Conservation (phyloP, 768 basidiomycete species). For the Xanthoconium purpureum region DNA sequence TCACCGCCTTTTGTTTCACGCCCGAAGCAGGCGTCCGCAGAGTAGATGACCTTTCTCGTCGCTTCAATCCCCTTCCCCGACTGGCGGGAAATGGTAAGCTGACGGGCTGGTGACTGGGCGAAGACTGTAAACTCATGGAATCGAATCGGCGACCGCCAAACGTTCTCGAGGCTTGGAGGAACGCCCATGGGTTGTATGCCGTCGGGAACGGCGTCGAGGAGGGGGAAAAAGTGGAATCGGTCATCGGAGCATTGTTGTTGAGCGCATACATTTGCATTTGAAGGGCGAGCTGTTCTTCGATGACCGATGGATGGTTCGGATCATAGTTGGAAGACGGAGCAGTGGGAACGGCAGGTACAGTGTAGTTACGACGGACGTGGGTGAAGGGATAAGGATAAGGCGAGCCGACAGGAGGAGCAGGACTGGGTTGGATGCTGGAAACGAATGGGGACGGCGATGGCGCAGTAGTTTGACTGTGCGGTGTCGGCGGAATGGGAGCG, state of each 20-base stretch:
- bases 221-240: slow-evolving; percentile 76
- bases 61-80: slow-evolving; percentile 44
- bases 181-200: slow-evolving; percentile 72
- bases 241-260: slow-evolving; percentile 58
- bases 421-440: slow-evolving; percentile 51
- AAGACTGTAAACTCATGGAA: slow-evolving; percentile 55
- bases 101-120: slow-evolving; percentile 34
- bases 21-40: slow-evolving; percentile 25
- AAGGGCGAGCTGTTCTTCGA: slow-evolving; percentile 67
- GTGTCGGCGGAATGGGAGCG: slow-evolving; percentile 78
- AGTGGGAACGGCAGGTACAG: slow-evolving; percentile 39
- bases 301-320: slow-evolving; percentile 44
- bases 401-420: slow-evolving; percentile 60
- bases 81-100: slow-evolving; percentile 49
- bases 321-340: slow-evolving; percentile 41
- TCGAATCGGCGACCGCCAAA: slow-evolving; percentile 44
- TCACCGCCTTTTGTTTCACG: slow-evolving; percentile 36
- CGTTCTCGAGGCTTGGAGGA: slow-evolving; percentile 53
- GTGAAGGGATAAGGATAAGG: slow-evolving; percentile 79
- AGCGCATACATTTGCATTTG: slow-evolving; percentile 81
- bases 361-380: slow-evolving; percentile 60
- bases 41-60: slow-evolving; percentile 40
- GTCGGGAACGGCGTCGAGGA: slow-evolving; percentile 70
- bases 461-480: slow-evolving; percentile 70
- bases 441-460: slow-evolving; percentile 69